A percentile compares a stretch with the other conserved stretches of the same genome.
These are phyloP conservation scores for Glaciozyma martinii DNA, from an alignment of 768 basidiomycete species.

Conservation along the genomic window DNA sequence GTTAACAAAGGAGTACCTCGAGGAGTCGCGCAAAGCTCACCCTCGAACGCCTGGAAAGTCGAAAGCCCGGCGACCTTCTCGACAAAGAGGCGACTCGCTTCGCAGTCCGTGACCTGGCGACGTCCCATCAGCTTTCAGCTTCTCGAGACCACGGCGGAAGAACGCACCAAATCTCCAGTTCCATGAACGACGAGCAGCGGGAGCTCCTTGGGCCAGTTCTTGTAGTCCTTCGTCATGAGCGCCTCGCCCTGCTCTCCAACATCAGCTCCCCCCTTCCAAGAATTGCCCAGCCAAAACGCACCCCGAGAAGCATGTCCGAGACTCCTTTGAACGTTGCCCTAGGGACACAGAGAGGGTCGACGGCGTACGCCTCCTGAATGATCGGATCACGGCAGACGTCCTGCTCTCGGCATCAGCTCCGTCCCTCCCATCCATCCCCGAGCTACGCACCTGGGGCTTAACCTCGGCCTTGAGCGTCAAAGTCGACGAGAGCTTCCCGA, in stretches of 20 bases:
- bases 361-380: constrained; percentile 18
- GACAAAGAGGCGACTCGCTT: constrained; percentile 17
- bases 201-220: constrained; percentile 15
- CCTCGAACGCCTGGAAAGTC: constrained; percentile 14
- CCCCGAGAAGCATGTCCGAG: constrained; percentile 28
- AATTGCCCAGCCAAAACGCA: not conserved
- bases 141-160: not conserved
- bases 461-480: constrained; percentile 15
- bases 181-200: constrained; percentile 34
- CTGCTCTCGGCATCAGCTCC: constrained; percentile 4
- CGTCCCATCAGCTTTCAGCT: not conserved
- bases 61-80: constrained; percentile 14
- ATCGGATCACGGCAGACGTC: constrained; percentile 22
- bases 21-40: not conserved
- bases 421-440: not conserved
- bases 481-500: constrained; percentile 12
- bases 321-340: constrained; percentile 26
- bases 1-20: not conserved
- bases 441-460: constrained; percentile 13
- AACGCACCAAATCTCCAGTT: constrained; percentile 21
- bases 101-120: constrained; percentile 11
- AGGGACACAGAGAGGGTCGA: constrained; percentile 32
- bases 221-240: constrained; percentile 14
- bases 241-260: constrained; percentile 13
- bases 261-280: not conserved